Evolutionary conservation across 2,329 filamentous ascomycete species (phyloP), one percentile per base, ranked within the genome.

Genomic region (Xylaria sp.): DNA sequence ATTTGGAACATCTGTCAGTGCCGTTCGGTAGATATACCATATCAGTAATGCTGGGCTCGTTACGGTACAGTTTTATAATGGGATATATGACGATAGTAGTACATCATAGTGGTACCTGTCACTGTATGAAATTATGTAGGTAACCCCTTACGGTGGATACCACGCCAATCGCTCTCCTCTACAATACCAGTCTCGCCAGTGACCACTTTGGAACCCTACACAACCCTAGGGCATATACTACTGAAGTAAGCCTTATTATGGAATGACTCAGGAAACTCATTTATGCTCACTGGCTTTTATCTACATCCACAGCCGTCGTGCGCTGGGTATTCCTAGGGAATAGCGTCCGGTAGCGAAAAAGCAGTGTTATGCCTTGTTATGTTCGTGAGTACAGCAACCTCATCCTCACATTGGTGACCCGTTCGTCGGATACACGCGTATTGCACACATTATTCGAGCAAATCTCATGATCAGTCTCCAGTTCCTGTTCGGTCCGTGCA

Each of bases 401-500:
- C 32, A 23, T 15, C 15, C 8, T 20, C 18, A 20, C 23, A 39
- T 39, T 50, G 15, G 46, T 50, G 23, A 34, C 28, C 8, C 28
- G 23, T 15, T 28, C 45, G 20, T 41, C 58, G 20, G 25, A 28
- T 36, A 41, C 39, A 25, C 53, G 20, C n/a, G 34, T 13, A 6
- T 4, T 28, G 20, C 41, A 39, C 20, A 15, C 36, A 53, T 36
- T 52, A 18, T 45, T 34, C 39, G 48, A 34, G 39, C 18, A 48
- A 48, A 34, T 25, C 45, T 61, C 58, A 58, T 57, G 59, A 30
- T 34, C 60, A 6, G 28, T 36, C 25, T 36, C 43, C 43, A 45
- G 59, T 63, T 53, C 52, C 60, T 67, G 60, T 36, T 34, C 43
- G 39, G 59, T 63, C 58, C 52, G 64, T 67, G 60, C 65, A 64